phyloP scores from a whole-genome alignment of 2,329 filamentous ascomycete species.

The Camptophora hylomeconis region DNA sequence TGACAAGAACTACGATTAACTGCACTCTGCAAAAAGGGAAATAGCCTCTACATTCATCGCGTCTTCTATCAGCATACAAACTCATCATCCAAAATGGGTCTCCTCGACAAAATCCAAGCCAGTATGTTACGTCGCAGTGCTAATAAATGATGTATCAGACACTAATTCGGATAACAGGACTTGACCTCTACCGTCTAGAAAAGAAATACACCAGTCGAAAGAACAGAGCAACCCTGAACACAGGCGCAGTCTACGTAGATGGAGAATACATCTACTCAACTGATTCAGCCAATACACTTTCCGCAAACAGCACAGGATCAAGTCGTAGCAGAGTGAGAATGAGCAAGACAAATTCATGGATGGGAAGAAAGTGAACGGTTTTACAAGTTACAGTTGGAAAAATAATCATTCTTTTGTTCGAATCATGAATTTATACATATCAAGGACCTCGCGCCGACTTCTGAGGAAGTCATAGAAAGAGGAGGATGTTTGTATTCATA shows the following conservation, averaged over 20 bases:
- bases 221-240: slow-evolving; percentile 78
- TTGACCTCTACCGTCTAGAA: slow-evolving; percentile 90
- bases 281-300: slow-evolving; percentile 8
- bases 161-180: slow-evolving; percentile 30
- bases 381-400: no score
- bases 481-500: no score
- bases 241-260: slow-evolving; percentile 82
- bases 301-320: slow-evolving; percentile 6
- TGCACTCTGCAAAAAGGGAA: no score
- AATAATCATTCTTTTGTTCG: no score
- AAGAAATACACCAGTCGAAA: slow-evolving; percentile 87
- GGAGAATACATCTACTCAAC: slow-evolving; percentile 77
- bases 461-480: no score
- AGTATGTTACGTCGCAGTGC: slow-evolving; percentile 25
- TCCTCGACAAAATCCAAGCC: slow-evolving; percentile 38
- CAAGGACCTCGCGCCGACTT: no score
- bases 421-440: no score
- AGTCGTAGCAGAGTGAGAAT: slow-evolving; percentile 3
- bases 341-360: no score
- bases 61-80: background rate
- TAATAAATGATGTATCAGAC: background rate
- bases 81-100: slow-evolving; percentile 29
- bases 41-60: no score
- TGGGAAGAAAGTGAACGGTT: no score
- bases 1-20: no score